Base-by-base conservation (phyloP, 805 yeast species). In the Candida ascalaphidarum region DNA sequence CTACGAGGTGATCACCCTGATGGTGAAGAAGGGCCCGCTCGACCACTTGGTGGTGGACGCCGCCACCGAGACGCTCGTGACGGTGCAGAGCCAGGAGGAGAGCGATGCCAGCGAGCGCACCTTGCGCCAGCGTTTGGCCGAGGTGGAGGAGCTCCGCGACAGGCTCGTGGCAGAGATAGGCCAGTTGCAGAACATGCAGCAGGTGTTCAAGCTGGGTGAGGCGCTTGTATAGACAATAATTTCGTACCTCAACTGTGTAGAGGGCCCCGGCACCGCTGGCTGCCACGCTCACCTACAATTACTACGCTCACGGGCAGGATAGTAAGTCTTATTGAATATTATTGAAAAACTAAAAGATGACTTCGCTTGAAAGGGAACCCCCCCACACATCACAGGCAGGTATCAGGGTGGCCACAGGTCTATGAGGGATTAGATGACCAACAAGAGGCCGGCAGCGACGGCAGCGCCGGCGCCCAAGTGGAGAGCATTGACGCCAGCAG, bases 1-100 rank as follows among this genome's bases (percentile, higher is more conserved):
- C 1, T 81, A 56, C 52, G 94, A 82, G 49, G 43, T 82, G 22
- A 50, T 81, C 29, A 79, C 92, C 10, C 71, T 73, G 34, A 81
- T 82, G 84, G 86, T 81, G 11, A 72, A 77, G 46, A 73, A 65
- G 40, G 78, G 74, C 2, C 44, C 43, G 2, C 26, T 44, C 11
- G 46, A 29, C 14, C 35, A 27, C 14, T 31, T 27, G 33, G 36
- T 29, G 34, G 32, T 24, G 31, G 32, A 11, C 13, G 25, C 14
- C 25, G 25, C 11, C 1, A 36, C 39, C 7, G 23, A 30, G 16
- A 28, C 22, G 19, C 23, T 42, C 20, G 35, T 44, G 21, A 30
- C 32, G 12, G 23, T 35, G 14, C 26, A 26, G 15, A 17, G n/a
- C n/a, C 32, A 24, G 12, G 25, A 24, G 7, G 16, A 14, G 3